Conservation (phyloP, 257 asterid genomes). For the Ligustrum vulgare region DNA sequence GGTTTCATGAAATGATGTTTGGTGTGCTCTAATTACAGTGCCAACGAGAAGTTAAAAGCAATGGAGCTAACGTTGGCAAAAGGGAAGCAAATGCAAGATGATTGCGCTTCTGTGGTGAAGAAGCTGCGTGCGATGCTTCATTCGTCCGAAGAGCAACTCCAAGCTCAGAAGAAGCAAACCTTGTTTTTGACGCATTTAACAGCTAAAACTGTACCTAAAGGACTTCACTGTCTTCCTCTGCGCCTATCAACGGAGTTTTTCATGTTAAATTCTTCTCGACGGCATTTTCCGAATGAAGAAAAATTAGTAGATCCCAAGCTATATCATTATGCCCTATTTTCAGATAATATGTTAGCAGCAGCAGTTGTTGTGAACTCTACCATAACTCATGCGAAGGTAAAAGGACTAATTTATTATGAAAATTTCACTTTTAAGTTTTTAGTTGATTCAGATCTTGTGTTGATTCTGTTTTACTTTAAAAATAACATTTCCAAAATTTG, state of each 20-base stretch:
- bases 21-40: constrained; percentile 31
- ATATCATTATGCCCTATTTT: constrained; percentile 55
- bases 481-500: constrained; percentile 3
- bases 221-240: constrained; percentile 66
- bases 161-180: constrained; percentile 57
- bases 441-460: background rate
- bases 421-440: background rate
- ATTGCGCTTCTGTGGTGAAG: constrained; percentile 54
- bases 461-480: background rate
- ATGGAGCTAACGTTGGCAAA: constrained; percentile 56
- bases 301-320: constrained; percentile 47
- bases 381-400: constrained; percentile 47
- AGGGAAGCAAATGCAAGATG: constrained; percentile 56
- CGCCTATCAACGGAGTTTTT: constrained; percentile 55
- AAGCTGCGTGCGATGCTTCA: constrained; percentile 74
- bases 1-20: background rate
- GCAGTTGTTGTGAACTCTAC: constrained; percentile 66
- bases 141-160: constrained; percentile 63
- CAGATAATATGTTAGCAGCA: constrained; percentile 58
- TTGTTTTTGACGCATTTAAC: constrained; percentile 54
- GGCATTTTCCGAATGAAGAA: constrained; percentile 35
- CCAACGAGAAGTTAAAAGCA: constrained; percentile 48
- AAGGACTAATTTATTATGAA: background rate
- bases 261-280: constrained; percentile 40
- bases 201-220: constrained; percentile 60